Evolutionary conservation across 495 filamentous ascomycete species (phyloP).

Genomic region (Usnea hakonensis): DNA sequence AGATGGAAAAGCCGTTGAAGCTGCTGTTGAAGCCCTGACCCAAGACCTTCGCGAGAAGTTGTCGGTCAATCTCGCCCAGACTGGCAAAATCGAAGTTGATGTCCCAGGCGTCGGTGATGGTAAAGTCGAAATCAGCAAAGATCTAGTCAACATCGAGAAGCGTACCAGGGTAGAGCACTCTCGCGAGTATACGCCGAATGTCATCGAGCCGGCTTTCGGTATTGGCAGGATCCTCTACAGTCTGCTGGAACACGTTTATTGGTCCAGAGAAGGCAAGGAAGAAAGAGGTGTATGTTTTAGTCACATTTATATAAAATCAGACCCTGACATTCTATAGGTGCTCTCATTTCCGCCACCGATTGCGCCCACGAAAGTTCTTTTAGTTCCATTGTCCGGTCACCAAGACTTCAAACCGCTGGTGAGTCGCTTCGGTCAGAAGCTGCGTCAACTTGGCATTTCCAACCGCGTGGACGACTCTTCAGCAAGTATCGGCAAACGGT

Average conservation of each 20-base stretch:
- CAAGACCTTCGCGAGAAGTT: slow-evolving; percentile 67
- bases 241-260: slow-evolving; percentile 73
- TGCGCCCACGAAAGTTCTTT: slow-evolving; percentile 61
- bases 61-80: slow-evolving; percentile 52
- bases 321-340: slow-evolving; percentile 37
- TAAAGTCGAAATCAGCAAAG: slow-evolving; percentile 63
- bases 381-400: slow-evolving; percentile 58
- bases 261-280: slow-evolving; percentile 57
- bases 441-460: slow-evolving; percentile 52
- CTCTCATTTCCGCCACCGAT: slow-evolving; percentile 59
- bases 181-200: slow-evolving; percentile 73
- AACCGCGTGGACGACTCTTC: slow-evolving; percentile 59
- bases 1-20: slow-evolving; percentile 66
- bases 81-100: slow-evolving; percentile 59
- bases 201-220: slow-evolving; percentile 81
- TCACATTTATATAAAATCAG: not conserved
- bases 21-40: slow-evolving; percentile 55
- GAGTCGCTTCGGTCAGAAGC: slow-evolving; percentile 41
- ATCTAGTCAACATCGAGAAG: slow-evolving; percentile 64
- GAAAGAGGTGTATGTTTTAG: slow-evolving; percentile 52
- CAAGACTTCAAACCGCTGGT: slow-evolving; percentile 50
- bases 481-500: slow-evolving; percentile 63
- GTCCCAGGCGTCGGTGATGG: slow-evolving; percentile 55
- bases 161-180: slow-evolving; percentile 59
- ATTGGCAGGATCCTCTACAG: slow-evolving; percentile 74